Base-by-base conservation (phyloP, 1,284 basidiomycete genomes). In the Stereum hirsutum region DNA sequence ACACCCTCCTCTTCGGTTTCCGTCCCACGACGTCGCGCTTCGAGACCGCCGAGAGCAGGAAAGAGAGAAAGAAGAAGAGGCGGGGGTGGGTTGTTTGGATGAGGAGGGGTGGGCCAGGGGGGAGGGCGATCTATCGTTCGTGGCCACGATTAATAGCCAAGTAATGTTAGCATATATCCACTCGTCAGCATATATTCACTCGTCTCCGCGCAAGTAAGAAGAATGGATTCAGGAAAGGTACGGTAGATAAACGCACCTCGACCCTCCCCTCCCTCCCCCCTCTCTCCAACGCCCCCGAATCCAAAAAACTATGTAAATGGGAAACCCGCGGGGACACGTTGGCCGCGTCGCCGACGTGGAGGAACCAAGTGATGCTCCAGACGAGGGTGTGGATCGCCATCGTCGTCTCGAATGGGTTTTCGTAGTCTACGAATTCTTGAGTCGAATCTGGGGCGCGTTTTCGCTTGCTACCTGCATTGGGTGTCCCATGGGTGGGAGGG, bases 11-110 rank as follows among this genome's bases (percentile, higher is more conserved):
- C 59, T 81, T 82, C 3, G 84, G 84, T 45, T 75, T 80, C 15
- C 82, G 67, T 26, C 83, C 85, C 0, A 81, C 74, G 0, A 78
- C 72, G 53, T 88, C 83, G 11, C 80, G 74, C 52, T 84, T 84
- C 1, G 81, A 72, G 1, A 74, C 61, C 8, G 72, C 71, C 49
- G 75, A 81, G 21, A 84, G 62, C 6, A 87, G 70, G 57, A 81
- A 86, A 0, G 73, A 76, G 5, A 87, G 64, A 15, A 75, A 57
- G 47, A 76, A 78, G 0, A 87, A 54, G 5, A 80, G 59, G 2
- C 77, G 71, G 0, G 85, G 83, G 50, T 84, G 82, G 4, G 82
- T 85, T 2, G 70, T 68, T 40, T 75, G 74, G 2, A 87, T 52
- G 38, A 65, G 58, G 0, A 87, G 61, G 1, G 77, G 66, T 6